phyloP scores from a whole-genome alignment of 108 stramenopile genomes.

The Nitzschia putrida region DNA sequence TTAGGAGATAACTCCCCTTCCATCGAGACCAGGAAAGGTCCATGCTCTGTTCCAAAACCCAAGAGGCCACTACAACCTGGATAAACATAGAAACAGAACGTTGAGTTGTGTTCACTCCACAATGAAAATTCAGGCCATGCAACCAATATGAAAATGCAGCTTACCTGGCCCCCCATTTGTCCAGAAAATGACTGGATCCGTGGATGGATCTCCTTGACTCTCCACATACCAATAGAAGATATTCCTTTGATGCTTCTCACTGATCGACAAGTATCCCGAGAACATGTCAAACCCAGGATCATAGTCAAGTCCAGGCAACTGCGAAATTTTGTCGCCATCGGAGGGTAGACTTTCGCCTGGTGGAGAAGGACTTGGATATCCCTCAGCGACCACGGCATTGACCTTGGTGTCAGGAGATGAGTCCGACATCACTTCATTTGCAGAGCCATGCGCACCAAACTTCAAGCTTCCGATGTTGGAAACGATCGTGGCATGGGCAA shows the following conservation, averaged over 20 bases:
- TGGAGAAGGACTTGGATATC: too few relatives aligned
- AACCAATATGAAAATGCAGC: background rate
- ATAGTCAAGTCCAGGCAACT: conserved; percentile 44
- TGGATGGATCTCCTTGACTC: conserved; percentile 40
- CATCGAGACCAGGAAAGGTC: conserved; percentile 35
- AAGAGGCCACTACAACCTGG: conserved; percentile 38
- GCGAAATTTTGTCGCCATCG: too few relatives aligned
- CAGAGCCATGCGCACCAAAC: too few relatives aligned
- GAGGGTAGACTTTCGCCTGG: too few relatives aligned
- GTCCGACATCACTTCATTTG: too few relatives aligned
- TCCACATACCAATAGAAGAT: conserved; percentile 62
- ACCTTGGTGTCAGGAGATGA: too few relatives aligned
- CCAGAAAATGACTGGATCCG: conserved; percentile 61
- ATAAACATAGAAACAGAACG: background rate
- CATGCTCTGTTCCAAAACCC: conserved; percentile 48
- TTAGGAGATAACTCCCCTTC: conserved; percentile 32
- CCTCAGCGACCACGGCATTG: too few relatives aligned
- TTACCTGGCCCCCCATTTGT: conserved; percentile 66
- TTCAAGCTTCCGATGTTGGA: too few relatives aligned
- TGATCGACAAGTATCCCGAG: conserved; percentile 46
- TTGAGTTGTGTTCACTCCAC: background rate
- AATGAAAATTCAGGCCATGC: background rate
- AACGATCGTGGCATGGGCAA: too few relatives aligned
- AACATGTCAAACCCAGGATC: conserved; percentile 43
- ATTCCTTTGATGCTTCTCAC: conserved; percentile 16